Evolutionary conservation across 768 basidiomycete species (phyloP).

Genomic region (Calocybe indica): DNA sequence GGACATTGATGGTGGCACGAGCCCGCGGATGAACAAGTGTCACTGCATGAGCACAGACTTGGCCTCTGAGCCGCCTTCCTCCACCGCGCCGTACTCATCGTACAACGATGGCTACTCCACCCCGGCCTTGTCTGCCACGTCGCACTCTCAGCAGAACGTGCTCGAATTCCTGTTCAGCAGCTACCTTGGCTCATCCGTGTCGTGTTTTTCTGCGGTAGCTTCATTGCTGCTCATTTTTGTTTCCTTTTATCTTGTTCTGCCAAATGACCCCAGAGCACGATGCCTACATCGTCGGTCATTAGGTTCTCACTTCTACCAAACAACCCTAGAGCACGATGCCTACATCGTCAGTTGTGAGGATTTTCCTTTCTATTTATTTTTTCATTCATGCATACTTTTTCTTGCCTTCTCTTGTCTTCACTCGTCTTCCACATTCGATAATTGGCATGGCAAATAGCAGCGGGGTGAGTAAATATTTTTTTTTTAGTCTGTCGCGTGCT

Average conservation of each 20-base stretch:
- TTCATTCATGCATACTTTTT: not conserved
- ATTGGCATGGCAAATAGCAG: not conserved
- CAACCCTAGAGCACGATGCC: not conserved
- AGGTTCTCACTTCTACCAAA: no score
- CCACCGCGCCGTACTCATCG: constrained; percentile 58
- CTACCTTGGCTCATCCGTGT: constrained; percentile 21
- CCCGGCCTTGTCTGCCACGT: constrained; percentile 42
- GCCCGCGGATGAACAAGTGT: constrained; percentile 55
- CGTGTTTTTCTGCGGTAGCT: not conserved
- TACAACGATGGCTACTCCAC: constrained; percentile 59
- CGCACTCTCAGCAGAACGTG: constrained; percentile 54
- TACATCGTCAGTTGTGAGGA: not conserved
- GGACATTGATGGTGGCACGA: constrained; percentile 36
- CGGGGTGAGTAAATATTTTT: not conserved
- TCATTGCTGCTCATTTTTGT: not conserved
- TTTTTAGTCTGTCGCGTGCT: not conserved
- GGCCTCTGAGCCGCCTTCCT: constrained; percentile 48
- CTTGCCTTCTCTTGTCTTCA: not conserved
- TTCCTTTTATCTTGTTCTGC: not conserved
- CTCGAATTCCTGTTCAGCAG: constrained; percentile 63
- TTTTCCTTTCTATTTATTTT: not conserved
- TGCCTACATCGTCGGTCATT: no score
- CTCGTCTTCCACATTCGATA: not conserved
- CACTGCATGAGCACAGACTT: constrained; percentile 65
- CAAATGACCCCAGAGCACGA: no score